Base-by-base conservation (phyloP, 441 rosid species). In the Daphne laureola region DNA sequence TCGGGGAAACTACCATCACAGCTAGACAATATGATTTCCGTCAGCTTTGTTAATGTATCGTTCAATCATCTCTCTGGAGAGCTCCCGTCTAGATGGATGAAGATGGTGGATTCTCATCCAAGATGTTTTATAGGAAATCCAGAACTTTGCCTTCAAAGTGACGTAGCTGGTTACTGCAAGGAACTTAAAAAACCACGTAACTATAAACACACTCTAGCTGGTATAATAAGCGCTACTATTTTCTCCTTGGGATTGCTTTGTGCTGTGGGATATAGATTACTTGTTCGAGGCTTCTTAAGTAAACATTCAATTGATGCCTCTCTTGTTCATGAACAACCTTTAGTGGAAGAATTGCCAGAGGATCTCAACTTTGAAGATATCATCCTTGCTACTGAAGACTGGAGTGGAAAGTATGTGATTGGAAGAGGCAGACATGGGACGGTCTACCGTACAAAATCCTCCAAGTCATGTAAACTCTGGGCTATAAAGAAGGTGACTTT, bases 371-470 rank as follows among this genome's bases (percentile, higher is more conserved):
- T 74, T 52, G 80, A 74, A 66, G 74, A 74, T 52, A 50, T 77
- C 42, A 58, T 67, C 59, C 53, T 70, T 12, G 78, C 75, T 5
- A 67, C 75, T 1, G 64, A 68, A 51, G 71, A 72, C 46, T 72
- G 66, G 56, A 65, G 56, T 49, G 78, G 76, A 49, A 73, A 58
- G 47, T 66, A 59, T 45, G 67, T 80, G 42, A 72, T 80, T 5
- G 78, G 86, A 11, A 74, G 78, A 46, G 82, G 86, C 16, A 72
- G 59, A 55, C 81, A 74, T 41, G 82, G 86, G n/a, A 72, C 66
- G n/a, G 80, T 74, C 31, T 80, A 70, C 58, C 41, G 71, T 41
- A 73, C 77, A 54, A 66, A 46, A 60, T 45, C 76, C 4, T 53
- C 59, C 4, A 63, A 57, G 54, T 26, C 61, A 7, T 31, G 69